Percentiles rank a stretch among this genome's conserved stretches.
Evolutionary conservation across 2,329 filamentous ascomycete species (phyloP).

Genomic region (Colletotrichum sp.): DNA sequence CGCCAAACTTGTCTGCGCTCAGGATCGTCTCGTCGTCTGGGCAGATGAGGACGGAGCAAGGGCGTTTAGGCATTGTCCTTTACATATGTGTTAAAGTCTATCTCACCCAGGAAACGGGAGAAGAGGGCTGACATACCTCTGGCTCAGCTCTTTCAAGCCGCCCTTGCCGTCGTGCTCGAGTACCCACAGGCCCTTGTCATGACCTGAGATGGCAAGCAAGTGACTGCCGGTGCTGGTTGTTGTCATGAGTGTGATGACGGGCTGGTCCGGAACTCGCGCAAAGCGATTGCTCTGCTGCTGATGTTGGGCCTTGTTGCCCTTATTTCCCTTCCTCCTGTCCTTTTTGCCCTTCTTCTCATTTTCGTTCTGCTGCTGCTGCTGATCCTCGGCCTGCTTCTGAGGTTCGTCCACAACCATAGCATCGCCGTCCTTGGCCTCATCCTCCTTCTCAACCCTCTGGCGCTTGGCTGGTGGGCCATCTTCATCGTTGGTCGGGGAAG

Average conservation of each 20-base stretch:
- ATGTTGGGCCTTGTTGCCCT: conserved; percentile 14
- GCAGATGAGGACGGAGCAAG: conserved; percentile 76
- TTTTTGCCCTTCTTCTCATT: conserved; percentile 29
- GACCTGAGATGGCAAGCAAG: conserved; percentile 80
- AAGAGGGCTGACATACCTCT: conserved; percentile 59
- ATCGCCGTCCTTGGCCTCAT: conserved; percentile 25
- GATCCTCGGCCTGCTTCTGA: conserved; percentile 23
- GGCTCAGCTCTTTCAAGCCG: conserved; percentile 69
- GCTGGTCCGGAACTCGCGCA: conserved; percentile 51
- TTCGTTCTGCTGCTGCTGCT: conserved; percentile 14
- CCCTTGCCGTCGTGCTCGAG: conserved; percentile 72
- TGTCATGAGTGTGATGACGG: conserved; percentile 73
- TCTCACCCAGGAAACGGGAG: conserved; percentile 3
- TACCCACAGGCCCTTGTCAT: conserved; percentile 90
- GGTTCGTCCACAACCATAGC: conserved; percentile 25
- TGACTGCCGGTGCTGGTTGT: conserved; percentile 69
- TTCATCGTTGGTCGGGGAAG: conserved; percentile 10
- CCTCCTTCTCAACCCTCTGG: conserved; percentile 42
- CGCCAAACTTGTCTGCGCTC: conserved; percentile 93
- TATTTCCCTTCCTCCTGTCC: conserved; percentile 30
- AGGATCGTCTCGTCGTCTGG: conserved; percentile 76
- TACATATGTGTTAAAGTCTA: conserved; percentile 29
- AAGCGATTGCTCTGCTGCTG: conserved; percentile 31
- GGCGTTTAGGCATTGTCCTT: conserved; percentile 88
- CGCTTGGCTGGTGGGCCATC: conserved; percentile 47